These are phyloP conservation scores for Macaranga tanarius DNA, from an alignment of 441 rosid species.

Conservation along the genomic window DNA sequence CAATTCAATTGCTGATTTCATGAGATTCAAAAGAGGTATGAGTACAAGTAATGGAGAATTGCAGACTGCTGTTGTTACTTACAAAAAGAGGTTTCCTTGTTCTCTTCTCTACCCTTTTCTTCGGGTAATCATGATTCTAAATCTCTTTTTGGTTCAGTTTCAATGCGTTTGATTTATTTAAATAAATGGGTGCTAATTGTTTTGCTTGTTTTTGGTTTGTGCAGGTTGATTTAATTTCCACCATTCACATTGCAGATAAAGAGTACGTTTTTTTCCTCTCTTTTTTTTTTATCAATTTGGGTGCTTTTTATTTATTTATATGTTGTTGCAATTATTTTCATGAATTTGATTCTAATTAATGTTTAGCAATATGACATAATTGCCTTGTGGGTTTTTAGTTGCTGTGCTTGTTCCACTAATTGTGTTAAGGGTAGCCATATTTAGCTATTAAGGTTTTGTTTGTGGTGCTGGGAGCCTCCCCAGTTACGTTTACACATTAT, in stretches of 20 bases:
- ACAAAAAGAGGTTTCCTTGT: conserved; percentile 81
- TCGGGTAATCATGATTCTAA: conserved; percentile 41
- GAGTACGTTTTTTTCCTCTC: conserved; percentile 44
- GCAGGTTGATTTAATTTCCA: conserved; percentile 93
- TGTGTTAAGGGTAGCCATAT: not conserved
- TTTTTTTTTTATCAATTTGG: not conserved
- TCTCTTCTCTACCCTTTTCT: conserved; percentile 71
- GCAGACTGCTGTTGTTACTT: conserved; percentile 84
- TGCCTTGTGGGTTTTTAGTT: too few species aligned
- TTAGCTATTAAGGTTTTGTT: not conserved
- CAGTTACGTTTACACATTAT: too few species aligned
- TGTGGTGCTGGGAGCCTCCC: not conserved
- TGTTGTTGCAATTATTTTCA: not conserved
- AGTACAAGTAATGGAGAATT: conserved; percentile 46
- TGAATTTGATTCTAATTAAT: not conserved
- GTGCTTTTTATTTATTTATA: not conserved
- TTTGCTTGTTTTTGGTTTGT: conserved; percentile 7
- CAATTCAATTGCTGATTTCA: conserved; percentile 77
- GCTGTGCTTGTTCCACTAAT: not conserved
- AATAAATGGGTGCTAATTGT: not conserved
- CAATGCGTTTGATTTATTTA: not conserved
- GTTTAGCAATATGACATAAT: not conserved
- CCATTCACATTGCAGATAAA: conserved; percentile 91
- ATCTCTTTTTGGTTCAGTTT: not conserved
- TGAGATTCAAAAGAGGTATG: conserved; percentile 65